A percentile compares a stretch with the other conserved stretches of the same genome.
These are phyloP conservation scores for Fonsecaea pedrosoi DNA, from an alignment of 2,329 filamentous ascomycete species.

Conservation along the genomic window DNA sequence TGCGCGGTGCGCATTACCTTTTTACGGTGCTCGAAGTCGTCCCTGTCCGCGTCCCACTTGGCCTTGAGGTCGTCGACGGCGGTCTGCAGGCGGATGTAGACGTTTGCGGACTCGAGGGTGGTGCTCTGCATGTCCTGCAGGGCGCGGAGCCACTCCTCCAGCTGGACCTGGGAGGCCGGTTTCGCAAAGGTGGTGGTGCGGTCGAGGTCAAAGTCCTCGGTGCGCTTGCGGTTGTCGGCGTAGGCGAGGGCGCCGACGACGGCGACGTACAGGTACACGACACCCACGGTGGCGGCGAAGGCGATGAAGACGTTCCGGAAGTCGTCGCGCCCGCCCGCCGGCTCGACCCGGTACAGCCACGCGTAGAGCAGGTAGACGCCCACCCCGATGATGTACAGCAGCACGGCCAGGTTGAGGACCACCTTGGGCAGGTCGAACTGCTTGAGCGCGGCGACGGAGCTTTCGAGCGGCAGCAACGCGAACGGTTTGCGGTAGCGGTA, in stretches of 20 bases:
- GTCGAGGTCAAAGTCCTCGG: constrained; percentile 14
- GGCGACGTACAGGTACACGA: constrained; percentile 1
- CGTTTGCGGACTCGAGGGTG: neutral
- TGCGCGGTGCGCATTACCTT: neutral
- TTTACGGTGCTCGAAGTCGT: neutral
- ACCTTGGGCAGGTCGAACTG: constrained; percentile 15
- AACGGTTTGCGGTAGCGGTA: constrained; percentile 15
- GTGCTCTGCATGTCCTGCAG: constrained; percentile 18
- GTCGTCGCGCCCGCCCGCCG: neutral
- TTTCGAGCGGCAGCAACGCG: constrained; percentile 20
- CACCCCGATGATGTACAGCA: constrained; percentile 23
- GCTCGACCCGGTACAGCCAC: constrained; percentile 25
- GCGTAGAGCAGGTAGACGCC: constrained; percentile 23
- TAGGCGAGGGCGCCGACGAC: neutral
- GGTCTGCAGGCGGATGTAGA: constrained; percentile 6
- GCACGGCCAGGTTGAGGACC: constrained; percentile 23
- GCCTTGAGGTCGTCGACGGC: constrained; percentile 7
- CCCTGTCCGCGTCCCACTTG: constrained; percentile 14
- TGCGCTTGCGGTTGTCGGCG: constrained; percentile 15
- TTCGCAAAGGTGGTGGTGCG: constrained; percentile 16
- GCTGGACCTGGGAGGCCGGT: constrained; percentile 13
- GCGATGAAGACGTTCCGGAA: constrained; percentile 27
- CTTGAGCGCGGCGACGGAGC: constrained; percentile 21
- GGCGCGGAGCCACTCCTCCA: constrained; percentile 13
- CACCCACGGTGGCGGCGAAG: constrained; percentile 20